Evolutionary conservation across 2,329 filamentous ascomycete species (phyloP).

Genomic region (Malbranchea cinnamomea): DNA sequence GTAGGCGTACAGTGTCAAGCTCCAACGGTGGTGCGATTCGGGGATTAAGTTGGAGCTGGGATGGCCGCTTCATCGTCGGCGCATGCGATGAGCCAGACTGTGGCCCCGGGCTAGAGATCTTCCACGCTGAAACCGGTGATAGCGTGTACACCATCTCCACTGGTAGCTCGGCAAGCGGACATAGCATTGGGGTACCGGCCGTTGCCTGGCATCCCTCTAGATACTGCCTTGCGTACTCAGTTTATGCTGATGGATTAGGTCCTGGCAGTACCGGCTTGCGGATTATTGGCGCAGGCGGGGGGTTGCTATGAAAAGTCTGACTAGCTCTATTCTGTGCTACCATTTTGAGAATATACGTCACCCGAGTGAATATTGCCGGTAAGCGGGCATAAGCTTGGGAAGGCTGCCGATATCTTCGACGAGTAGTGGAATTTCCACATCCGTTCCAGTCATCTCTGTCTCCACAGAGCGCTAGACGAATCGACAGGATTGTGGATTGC

Average conservation of each 20-base stretch:
- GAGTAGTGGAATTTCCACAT: no score
- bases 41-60: constrained; percentile 36
- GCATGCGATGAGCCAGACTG: constrained; percentile 33
- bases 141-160: constrained; percentile 32
- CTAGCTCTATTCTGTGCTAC: neutral
- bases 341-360: no score
- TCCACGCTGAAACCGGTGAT: constrained; percentile 36
- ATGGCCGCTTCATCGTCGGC: constrained; percentile 33
- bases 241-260: constrained; percentile 27
- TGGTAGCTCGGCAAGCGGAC: no score
- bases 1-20: constrained; percentile 32
- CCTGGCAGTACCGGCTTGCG: constrained; percentile 28
- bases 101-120: constrained; percentile 32
- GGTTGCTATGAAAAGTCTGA: constrained; percentile 13
- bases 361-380: no score
- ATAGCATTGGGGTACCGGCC: constrained; percentile 27
- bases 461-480: no score
- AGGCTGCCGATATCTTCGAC: no score
- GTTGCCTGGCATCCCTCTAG: constrained; percentile 36
- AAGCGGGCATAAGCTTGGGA: no score
- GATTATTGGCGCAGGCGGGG: constrained; percentile 33
- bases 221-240: constrained; percentile 36
- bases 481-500: no score
- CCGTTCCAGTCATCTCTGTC: no score
- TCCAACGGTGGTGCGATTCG: constrained; percentile 30